phyloP scores from a whole-genome alignment of 345 rosid genomes.

The Populus deltoides region DNA sequence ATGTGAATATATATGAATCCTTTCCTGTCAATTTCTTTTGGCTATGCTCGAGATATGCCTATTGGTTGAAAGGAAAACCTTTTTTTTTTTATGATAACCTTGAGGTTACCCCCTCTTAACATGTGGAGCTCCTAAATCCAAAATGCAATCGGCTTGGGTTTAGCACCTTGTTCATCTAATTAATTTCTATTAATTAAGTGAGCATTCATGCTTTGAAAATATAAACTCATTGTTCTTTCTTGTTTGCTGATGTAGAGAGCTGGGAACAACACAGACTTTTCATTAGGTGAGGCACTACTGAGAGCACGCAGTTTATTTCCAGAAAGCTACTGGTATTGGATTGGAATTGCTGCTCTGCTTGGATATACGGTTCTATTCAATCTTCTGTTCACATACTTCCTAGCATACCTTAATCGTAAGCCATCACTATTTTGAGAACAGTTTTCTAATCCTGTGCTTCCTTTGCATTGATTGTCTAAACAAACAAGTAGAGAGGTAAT shows the following conservation, averaged over 20 bases:
- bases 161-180: not conserved
- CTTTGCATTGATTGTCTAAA: not conserved
- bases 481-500: not conserved
- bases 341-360: slow-evolving; percentile 84
- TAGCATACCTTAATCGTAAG: slow-evolving; percentile 82
- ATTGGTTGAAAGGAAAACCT: too few species aligned
- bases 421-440: slow-evolving; percentile 16
- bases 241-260: slow-evolving; percentile 45
- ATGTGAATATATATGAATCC: not conserved
- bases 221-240: slow-evolving; percentile 20
- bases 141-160: not conserved
- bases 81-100: too few species aligned
- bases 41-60: not conserved
- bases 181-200: not conserved
- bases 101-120: not conserved
- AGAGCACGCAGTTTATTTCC: slow-evolving; percentile 71
- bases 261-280: slow-evolving; percentile 40
- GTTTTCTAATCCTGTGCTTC: slow-evolving; percentile 7
- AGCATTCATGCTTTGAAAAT: slow-evolving; percentile 8
- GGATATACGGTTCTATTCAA: slow-evolving; percentile 82
- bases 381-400: slow-evolving; percentile 69
- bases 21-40: not conserved
- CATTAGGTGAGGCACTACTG: slow-evolving; percentile 67
- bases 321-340: slow-evolving; percentile 96
- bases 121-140: not conserved